Evolutionary conservation across 257 asterid genomes (phyloP), one percentile per base, ranked within the genome.

Genomic region (Gardenia jasminoides): DNA sequence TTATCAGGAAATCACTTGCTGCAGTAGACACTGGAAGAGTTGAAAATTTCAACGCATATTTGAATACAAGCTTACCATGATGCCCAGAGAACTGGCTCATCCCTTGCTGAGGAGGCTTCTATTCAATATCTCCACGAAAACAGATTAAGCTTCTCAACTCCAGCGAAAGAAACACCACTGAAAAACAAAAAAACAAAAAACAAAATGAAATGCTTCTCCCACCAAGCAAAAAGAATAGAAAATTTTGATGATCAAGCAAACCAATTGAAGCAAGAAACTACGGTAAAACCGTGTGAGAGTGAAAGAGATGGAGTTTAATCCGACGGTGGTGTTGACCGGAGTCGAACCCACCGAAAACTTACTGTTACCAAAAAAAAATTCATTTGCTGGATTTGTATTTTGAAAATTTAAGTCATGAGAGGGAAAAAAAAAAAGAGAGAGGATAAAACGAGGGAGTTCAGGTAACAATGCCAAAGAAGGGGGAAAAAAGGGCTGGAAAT

Each of bases 81-180:
- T 71, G 66, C 59, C 44, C 69, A 19, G 76, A 20, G 11, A 10
- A 17, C 10, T 52, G 81, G 70, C 75, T 78, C 76, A 68, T 67
- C 76, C 47, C n/a, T 2, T 26, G 22, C 20, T 36, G 41, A 36
- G 41, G 41, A 24, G 61, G 46, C 44, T 31, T 22, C 3, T n/a
- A 26, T 36, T 36, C n/a, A n/a, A n/a, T n/a, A n/a, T n/a, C n/a
- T n/a, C n/a, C n/a, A 39, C 24, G 7, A 17, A 68, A 33, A 50
- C 52, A 36, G 67, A 30, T 54, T 31, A 16, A 33, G 36, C 33
- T 20, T 33, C 43, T 6, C 13, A 33, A 74, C n/a, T 24, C 78
- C 68, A 15, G 68, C 22, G 15, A 28, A 39, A 56, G 52, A 59
- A 22, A 48, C 59, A 19, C 77, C 33, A 52, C 3, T 73, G 1